Base-by-base conservation (phyloP, 768 basidiomycete species). In the Amanita pseudoporphyria region DNA sequence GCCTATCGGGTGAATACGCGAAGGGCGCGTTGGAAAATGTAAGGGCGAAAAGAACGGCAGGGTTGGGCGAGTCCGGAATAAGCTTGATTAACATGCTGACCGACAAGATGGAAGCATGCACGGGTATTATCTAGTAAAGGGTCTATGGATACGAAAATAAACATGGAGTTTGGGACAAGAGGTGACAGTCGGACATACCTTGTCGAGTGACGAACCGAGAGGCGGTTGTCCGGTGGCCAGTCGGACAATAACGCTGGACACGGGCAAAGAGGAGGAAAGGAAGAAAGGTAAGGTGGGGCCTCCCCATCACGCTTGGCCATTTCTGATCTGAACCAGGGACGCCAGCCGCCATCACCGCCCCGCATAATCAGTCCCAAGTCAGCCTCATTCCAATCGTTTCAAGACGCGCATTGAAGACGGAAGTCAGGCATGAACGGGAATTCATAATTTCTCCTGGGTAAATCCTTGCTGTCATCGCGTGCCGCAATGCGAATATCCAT, bases 1-100 rank as follows among this genome's bases (percentile, higher is more conserved):
- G 48, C 9, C 13, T 49, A 39, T 49, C 41, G 21, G 40, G 19
- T 13, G 48, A 32, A 42, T 49, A 49, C 18, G 32, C 48, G 31
- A 49, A 49, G 47, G 80, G 76, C 18, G 76, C 57, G 50, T 84
- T 64, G 13, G 72, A 66, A 55, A 84, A 82, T 30, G 72, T 58
- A 38, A 85, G 60, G 3, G 70, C 73, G 62, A 83, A 82, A 56
- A 81, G 69, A 52, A 87, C 74, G 36, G 74, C 71, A 10, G 80
- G 73, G 28, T 72, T 56, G 36, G 73, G 67, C 2, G 66, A 56
- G 3, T 69, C 64, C 3, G 70, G 67, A 24, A 66, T 58, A 19
- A 85, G 75, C 60, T 72, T 72, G 59, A 85, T 74, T 57, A 78
- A 65, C 83, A 85, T 85, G 30, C 47, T 51, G 45, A 18, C 33